Conservation (phyloP, 2,329 filamentous ascomycete species). For the Didymella pomorum region DNA sequence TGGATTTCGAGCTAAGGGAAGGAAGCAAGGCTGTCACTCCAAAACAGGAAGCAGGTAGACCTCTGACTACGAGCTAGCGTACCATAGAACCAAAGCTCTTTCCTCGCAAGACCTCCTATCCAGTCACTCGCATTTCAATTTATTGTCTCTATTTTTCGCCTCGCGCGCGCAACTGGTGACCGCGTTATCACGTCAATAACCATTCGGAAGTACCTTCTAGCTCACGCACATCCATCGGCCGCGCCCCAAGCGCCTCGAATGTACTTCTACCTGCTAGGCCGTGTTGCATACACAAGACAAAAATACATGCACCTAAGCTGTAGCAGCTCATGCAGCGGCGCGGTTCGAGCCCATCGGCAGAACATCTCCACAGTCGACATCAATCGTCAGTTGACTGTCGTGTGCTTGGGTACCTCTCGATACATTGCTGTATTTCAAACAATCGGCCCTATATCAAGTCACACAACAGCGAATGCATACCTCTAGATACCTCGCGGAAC, state of each 20-base stretch:
- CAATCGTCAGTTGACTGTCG: background rate
- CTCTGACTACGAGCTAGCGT: conserved; percentile 1
- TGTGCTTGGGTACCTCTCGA: background rate
- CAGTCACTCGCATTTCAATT: background rate
- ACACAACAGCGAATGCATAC: background rate
- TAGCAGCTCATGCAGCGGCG: conserved; percentile 5
- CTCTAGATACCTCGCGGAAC: background rate
- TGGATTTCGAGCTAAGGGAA: background rate
- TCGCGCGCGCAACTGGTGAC: background rate
- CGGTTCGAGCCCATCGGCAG: background rate
- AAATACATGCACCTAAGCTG: conserved; percentile 4
- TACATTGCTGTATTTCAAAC: background rate
- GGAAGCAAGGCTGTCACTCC: conserved; percentile 7
- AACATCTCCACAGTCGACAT: background rate
- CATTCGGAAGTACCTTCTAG: background rate
- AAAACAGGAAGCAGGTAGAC: conserved; percentile 6
- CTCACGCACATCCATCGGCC: background rate
- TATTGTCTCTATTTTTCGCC: background rate
- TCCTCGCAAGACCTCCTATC: background rate
- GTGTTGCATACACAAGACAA: background rate
- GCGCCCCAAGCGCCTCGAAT: conserved; percentile 10
- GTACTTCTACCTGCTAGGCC: background rate
- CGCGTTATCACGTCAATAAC: background rate
- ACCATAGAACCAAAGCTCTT: conserved; percentile 4
- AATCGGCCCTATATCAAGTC: background rate